Evolutionary conservation across 805 yeast species (phyloP).

Genomic region (Limtongia smithiae): DNA sequence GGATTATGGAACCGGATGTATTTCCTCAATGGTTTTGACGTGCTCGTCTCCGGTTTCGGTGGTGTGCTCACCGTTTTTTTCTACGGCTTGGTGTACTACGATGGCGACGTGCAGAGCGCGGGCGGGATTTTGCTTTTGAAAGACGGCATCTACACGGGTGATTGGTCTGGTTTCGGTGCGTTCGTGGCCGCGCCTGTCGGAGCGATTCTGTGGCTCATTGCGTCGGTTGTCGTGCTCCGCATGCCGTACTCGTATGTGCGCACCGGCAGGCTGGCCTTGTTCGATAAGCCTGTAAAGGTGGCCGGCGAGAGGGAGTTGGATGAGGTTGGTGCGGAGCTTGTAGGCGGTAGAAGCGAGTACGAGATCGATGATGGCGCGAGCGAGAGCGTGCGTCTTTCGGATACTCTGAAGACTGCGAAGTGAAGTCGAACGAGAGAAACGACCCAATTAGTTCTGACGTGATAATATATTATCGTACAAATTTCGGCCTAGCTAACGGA

Average conservation of each 20-base stretch:
- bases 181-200: slow-evolving; percentile 88
- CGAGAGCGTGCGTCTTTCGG: too few species aligned
- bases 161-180: slow-evolving; percentile 95
- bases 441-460: too few species aligned
- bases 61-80: slow-evolving; percentile 76
- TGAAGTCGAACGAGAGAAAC: too few species aligned
- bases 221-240: slow-evolving; percentile 16
- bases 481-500: too few species aligned
- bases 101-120: slow-evolving; percentile 64
- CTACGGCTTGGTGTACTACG: slow-evolving; percentile 77
- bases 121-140: slow-evolving; percentile 64
- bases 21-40: slow-evolving; percentile 74
- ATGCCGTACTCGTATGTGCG: slow-evolving; percentile 3
- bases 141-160: slow-evolving; percentile 68
- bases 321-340: slow-evolving; percentile 8
- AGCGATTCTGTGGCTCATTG: slow-evolving; percentile 49
- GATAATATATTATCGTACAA: too few species aligned
- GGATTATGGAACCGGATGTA: slow-evolving; percentile 68
- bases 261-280: slow-evolving; percentile 8
- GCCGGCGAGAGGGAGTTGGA: too few species aligned
- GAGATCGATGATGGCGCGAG: not conserved
- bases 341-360: not conserved
- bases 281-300: slow-evolving; percentile 9
- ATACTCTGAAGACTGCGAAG: too few species aligned
- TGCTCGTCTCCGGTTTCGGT: slow-evolving; percentile 78